These are phyloP conservation scores for Plantago ovata DNA, from an alignment of 257 asterid genomes.

Conservation along the genomic window DNA sequence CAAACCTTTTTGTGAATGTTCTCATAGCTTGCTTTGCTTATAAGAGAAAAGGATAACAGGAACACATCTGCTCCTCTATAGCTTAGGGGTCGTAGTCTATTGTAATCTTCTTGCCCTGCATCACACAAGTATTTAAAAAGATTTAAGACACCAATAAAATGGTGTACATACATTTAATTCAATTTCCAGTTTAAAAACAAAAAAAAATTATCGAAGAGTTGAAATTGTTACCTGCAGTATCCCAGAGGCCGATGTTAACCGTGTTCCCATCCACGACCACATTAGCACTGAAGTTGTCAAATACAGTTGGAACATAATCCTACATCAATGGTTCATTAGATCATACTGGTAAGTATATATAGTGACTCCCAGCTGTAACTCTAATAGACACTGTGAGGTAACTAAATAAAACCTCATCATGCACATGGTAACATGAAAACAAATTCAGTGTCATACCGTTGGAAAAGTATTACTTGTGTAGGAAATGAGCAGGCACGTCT, in stretches of 20 bases:
- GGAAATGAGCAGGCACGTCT: slow-evolving; percentile 86
- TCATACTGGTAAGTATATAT: no score
- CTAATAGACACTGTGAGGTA: no score
- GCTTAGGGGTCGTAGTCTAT: slow-evolving; percentile 78
- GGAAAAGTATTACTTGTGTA: slow-evolving; percentile 83
- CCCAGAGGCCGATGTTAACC: slow-evolving; percentile 88
- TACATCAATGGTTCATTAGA: no score
- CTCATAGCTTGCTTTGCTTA: slow-evolving; percentile 87
- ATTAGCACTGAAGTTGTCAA: slow-evolving; percentile 85
- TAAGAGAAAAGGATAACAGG: slow-evolving; percentile 67
- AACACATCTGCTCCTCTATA: slow-evolving; percentile 91
- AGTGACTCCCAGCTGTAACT: no score
- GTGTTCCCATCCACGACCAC: slow-evolving; percentile 89
- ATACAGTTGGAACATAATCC: slow-evolving; percentile 92
- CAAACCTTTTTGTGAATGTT: slow-evolving; percentile 70
- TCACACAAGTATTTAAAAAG: not conserved
- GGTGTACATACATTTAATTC: no score
- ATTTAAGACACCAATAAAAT: no score
- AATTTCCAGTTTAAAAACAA: no score
- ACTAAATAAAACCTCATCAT: not conserved
- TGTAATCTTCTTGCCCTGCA: slow-evolving; percentile 90
- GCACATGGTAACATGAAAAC: not conserved
- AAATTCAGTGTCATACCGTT: slow-evolving; percentile 38
- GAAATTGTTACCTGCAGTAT: slow-evolving; percentile 67
- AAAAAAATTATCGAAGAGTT: no score